phyloP scores from a whole-genome alignment of 306 rosid genomes.

The Quercus glauca region DNA sequence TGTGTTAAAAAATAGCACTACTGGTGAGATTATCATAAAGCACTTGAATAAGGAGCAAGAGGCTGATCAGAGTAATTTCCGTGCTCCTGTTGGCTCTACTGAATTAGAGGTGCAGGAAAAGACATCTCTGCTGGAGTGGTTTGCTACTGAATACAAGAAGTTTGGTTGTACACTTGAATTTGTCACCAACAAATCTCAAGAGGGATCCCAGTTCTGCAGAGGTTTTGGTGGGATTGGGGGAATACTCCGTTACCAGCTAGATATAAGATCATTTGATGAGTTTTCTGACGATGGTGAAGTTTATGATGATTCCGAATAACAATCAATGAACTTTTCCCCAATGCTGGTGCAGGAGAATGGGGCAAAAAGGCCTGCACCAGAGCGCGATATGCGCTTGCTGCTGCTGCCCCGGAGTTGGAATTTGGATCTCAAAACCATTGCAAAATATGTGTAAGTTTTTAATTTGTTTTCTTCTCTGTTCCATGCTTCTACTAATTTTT shows the following conservation, averaged over 20 bases:
- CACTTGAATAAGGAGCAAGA: slow-evolving; percentile 79
- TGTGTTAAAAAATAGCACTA: slow-evolving; percentile 44
- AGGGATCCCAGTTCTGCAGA: slow-evolving; percentile 88
- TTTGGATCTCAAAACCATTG: neutral
- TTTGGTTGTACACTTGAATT: slow-evolving; percentile 85
- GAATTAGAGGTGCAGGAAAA: slow-evolving; percentile 88
- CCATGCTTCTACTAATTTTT: neutral
- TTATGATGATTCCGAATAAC: slow-evolving; percentile 62
- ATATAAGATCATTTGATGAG: slow-evolving; percentile 75
- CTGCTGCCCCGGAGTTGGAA: slow-evolving; percentile 5
- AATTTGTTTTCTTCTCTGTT: neutral
- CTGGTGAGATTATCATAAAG: slow-evolving; percentile 59
- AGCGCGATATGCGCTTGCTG: slow-evolving; percentile 11
- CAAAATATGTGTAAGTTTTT: slow-evolving; percentile 22
- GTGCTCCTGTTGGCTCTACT: slow-evolving; percentile 24
- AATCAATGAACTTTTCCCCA: slow-evolving; percentile 36
- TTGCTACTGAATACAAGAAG: slow-evolving; percentile 71
- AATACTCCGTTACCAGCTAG: slow-evolving; percentile 90
- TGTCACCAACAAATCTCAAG: slow-evolving; percentile 89
- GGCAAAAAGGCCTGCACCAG: slow-evolving; percentile 37
- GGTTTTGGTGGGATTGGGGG: slow-evolving; percentile 95
- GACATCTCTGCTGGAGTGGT: slow-evolving; percentile 79
- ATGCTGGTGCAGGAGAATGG: slow-evolving; percentile 41
- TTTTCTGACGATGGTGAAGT: slow-evolving; percentile 63
- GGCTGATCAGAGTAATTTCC: slow-evolving; percentile 52